Evolutionary conservation across 805 yeast species (phyloP), one percentile per base, ranked within the genome.

Genomic region (Saccharomycopsis synnaedendra): DNA sequence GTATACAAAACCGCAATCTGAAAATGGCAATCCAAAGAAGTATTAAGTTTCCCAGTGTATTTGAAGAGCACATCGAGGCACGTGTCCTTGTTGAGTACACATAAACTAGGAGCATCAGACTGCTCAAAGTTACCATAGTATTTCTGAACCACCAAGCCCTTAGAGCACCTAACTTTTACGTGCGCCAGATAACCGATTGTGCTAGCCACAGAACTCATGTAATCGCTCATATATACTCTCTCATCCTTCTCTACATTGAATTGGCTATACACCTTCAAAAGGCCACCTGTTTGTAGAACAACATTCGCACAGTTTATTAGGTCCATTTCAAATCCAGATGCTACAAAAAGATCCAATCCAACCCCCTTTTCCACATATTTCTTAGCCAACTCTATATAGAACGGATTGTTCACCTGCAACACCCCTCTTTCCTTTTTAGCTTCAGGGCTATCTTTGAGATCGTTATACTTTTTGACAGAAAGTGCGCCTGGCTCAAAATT

Each of bases 1-100:
- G 97, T 89, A 61, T 88, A 90, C 47, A 93, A 67, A 31, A 93
- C 56, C 0, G 97, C 97, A 1, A 85, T 83, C 64, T 93, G 98
- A 68, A 90, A 86, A 61, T 87, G 93, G 28, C 86, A 84, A 61
- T 88, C 96, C 37, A 74, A 70, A 51, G 77, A 77, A 1, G 83
- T 69, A 49, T 80, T 76, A 34, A 87, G 67, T 51, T 77, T 78
- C 3, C 87, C 87, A 58, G 88, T 96, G 58, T 85, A 83, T 42
- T 72, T 72, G 57, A 90, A 77, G 45, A 86, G 71, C 2, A 85
- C 81, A 6, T 85, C 82, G 43, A 86, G 62, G 4, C 82, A 71
- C 41, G 83, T 81, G 54, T 85, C 79, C 11, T 73, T 70, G 39
- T 71, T 71, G 32, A 87, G 63, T 4, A 76, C 66, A 19, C 19